Evolutionary conservation across 345 rosid species (phyloP).

Genomic region (Clarkia xantiana): DNA sequence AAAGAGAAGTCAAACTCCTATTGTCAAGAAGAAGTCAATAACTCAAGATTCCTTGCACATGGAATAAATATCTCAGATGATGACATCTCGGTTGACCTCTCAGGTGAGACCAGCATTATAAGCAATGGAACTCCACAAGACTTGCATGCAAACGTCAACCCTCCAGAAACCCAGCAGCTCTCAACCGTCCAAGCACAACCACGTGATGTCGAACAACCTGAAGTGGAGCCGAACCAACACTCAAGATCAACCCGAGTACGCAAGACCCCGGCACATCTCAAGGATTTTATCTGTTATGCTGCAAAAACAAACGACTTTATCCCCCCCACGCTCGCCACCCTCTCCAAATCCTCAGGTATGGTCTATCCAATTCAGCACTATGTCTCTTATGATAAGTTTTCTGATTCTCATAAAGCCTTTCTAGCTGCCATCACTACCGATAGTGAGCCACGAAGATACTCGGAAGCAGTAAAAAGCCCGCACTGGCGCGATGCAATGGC

Average conservation of each 20-base stretch:
- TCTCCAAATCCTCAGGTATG: background rate
- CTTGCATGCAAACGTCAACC: too few relatives aligned
- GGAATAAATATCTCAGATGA: too few relatives aligned
- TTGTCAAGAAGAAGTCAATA: background rate
- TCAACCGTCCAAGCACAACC: too few relatives aligned
- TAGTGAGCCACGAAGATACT: background rate
- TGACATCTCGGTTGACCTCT: too few relatives aligned
- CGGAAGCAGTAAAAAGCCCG: background rate
- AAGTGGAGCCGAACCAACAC: too few relatives aligned
- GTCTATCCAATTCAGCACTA: background rate
- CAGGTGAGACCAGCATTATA: too few relatives aligned
- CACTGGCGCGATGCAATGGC: background rate
- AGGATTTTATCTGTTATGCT: background rate
- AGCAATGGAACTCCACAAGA: too few relatives aligned
- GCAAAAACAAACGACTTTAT: background rate
- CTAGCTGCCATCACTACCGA: background rate
- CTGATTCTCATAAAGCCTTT: background rate
- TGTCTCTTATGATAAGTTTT: background rate
- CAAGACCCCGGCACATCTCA: background rate
- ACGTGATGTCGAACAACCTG: too few relatives aligned
- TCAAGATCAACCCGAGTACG: too few relatives aligned
- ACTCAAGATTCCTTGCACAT: too few relatives aligned
- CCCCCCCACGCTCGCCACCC: background rate
- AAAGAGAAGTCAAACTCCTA: background rate
- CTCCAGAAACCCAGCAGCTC: too few relatives aligned